Evolutionary conservation across 257 asterid species (phyloP), one percentile per base, ranked within the genome.

Genomic region (Osmanthus fragrans): DNA sequence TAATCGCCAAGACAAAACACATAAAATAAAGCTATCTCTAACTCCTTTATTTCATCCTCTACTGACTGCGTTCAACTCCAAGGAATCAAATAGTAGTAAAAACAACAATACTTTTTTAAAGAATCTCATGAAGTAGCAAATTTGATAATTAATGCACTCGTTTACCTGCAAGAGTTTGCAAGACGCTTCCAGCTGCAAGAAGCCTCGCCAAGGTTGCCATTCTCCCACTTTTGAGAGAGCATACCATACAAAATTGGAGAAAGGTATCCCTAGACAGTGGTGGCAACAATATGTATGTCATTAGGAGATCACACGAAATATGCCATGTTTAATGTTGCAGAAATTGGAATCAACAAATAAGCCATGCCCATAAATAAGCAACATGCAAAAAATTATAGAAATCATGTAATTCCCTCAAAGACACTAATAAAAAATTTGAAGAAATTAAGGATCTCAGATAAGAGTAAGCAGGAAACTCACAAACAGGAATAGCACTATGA

Each of bases 121-220:
- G 77, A 32, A 60, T 67, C 70, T 13, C 34, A 25, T 65, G 27
- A 21, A 6, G 74, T 79, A 73, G 45, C 60, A 84, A 25, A 67
- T 82, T 73, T 42, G 25, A 74, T 45, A 71, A 82, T 39, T 42
- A 69, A 72, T 45, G 49, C 70, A 71, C 39, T 77, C 7, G 5
- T 70, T 79, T 89, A 94, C 97, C 97, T 85, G 90, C 76, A 84
- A 82, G 56, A 58, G 82, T 76, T 77, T 82, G 90, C 68, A 86
- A 84, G 88, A 77, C 73, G 70, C 86, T 85, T 83, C 86, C 88
- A 67, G 87, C 86, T 81, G 82, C 82, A 64, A 83, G 82, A 79
- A 89, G 87, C 95, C 97, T 83, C 70, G 86, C 82, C 86, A 90
- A 82, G 94, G 96, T 91, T 74, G 90, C 89, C 98, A 94, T 94